Conservation (phyloP, 805 yeast species). For the Candida methanosorbosa region DNA sequence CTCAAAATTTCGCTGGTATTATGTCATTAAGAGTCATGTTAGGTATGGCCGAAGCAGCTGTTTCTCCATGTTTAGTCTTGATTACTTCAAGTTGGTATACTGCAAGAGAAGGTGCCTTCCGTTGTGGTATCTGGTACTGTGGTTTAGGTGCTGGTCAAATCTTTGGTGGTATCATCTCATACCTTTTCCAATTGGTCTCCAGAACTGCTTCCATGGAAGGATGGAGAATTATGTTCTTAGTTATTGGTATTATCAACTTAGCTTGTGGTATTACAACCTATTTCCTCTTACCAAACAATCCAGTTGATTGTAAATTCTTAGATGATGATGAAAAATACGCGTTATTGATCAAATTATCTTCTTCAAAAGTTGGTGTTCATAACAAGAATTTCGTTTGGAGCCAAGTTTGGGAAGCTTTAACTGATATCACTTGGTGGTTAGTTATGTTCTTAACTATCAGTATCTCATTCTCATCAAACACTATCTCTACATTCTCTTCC, state of each 20-base stretch:
- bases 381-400: conserved; percentile 34
- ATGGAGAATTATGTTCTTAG: conserved; percentile 56
- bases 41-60: conserved; percentile 20
- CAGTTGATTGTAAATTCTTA: conserved; percentile 14
- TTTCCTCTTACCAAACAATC: conserved; percentile 40
- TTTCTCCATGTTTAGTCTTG: conserved; percentile 25
- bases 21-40: conserved; percentile 28
- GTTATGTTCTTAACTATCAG: conserved; percentile 34
- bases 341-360: conserved; percentile 35
- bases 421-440: conserved; percentile 43
- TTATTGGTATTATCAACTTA: conserved; percentile 46
- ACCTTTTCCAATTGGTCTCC: conserved; percentile 46
- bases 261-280: conserved; percentile 37
- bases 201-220: too few species aligned
- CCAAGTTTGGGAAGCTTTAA: conserved; percentile 39
- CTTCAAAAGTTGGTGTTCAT: conserved; percentile 44
- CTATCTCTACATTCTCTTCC: conserved; percentile 43
- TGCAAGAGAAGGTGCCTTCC: conserved; percentile 21
- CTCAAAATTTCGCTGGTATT: conserved; percentile 32
- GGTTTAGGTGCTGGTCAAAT: conserved; percentile 34
- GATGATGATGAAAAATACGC: conserved; percentile 26
- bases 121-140: conserved; percentile 27
- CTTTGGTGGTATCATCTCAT: conserved; percentile 37
- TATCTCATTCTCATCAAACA: conserved; percentile 44
- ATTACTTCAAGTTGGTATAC: conserved; percentile 26